Evolutionary conservation across 441 rosid genomes (phyloP).

Genomic region (Bocquillonia castaneifolia): DNA sequence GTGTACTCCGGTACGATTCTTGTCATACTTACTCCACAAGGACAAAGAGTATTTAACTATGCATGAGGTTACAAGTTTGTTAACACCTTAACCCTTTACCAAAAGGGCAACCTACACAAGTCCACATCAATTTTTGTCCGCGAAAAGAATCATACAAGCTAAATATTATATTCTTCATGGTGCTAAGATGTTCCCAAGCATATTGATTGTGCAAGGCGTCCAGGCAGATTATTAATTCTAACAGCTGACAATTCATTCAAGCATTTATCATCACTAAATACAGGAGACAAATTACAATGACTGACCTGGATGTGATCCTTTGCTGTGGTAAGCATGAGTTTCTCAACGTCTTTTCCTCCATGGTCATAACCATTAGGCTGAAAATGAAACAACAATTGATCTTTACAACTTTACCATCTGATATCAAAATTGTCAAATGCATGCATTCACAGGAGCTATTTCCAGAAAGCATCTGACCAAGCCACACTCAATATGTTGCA

Average conservation of each 20-base stretch:
- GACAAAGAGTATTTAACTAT: neutral
- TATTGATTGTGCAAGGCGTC: neutral
- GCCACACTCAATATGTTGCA: neutral
- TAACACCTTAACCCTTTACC: neutral
- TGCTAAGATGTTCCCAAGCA: conserved; percentile 8
- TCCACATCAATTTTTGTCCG: neutral
- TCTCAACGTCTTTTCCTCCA: conserved; percentile 61
- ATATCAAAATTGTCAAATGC: neutral
- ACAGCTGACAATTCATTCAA: conserved; percentile 7
- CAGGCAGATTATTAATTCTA: conserved; percentile 5
- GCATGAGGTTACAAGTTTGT: neutral
- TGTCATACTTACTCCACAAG: neutral
- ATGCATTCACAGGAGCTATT: neutral
- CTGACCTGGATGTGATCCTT: conserved; percentile 89
- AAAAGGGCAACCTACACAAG: neutral
- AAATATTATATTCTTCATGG: neutral
- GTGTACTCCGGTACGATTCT: neutral
- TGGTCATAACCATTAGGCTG: conserved; percentile 90
- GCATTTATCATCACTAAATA: conserved; percentile 14
- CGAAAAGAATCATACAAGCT: neutral
- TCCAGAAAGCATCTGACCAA: neutral
- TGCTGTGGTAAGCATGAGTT: conserved; percentile 71
- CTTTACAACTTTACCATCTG: neutral
- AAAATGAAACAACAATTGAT: conserved; percentile 20
- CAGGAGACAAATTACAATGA: conserved; percentile 12